These are phyloP conservation scores for Aspergillus pseudonomiae DNA, from an alignment of 2,329 filamentous ascomycete genomes.

Conservation along the genomic window DNA sequence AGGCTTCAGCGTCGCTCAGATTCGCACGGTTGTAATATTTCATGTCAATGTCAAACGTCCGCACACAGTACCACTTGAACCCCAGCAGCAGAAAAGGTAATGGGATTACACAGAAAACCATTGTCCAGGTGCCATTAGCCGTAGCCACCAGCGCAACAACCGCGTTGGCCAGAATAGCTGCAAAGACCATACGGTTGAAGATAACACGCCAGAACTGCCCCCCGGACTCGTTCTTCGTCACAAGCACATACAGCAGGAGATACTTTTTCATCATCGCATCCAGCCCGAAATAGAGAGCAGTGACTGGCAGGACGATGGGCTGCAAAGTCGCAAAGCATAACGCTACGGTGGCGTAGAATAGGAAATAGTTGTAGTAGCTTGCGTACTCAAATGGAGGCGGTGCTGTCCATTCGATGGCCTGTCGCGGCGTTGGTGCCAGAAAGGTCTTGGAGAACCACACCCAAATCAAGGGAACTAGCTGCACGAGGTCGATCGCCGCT, in stretches of 20 bases:
- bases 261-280: constrained; percentile 96
- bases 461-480: constrained; percentile 81
- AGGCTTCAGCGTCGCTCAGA: constrained; percentile 53
- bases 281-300: constrained; percentile 84
- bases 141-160: constrained; percentile 77
- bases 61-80: constrained; percentile 86
- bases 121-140: constrained; percentile 66
- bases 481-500: constrained; percentile 89
- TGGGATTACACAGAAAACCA: constrained; percentile 72
- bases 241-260: constrained; percentile 87
- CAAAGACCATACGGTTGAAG: constrained; percentile 91
- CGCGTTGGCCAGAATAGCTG: constrained; percentile 74
- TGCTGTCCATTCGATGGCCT: constrained; percentile 89
- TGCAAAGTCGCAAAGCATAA: constrained; percentile 84
- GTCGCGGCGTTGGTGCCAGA: constrained; percentile 81
- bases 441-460: constrained; percentile 85
- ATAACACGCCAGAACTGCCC: constrained; percentile 89
- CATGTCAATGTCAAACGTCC: constrained; percentile 75
- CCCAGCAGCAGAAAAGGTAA: constrained; percentile 75
- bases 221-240: constrained; percentile 95
- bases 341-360: constrained; percentile 90
- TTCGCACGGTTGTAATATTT: constrained; percentile 76
- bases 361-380: constrained; percentile 96
- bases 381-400: constrained; percentile 93
- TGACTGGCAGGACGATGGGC: constrained; percentile 82